Conservation (phyloP, 2,329 filamentous ascomycete species). For the Pestalotiopsis sp. region DNA sequence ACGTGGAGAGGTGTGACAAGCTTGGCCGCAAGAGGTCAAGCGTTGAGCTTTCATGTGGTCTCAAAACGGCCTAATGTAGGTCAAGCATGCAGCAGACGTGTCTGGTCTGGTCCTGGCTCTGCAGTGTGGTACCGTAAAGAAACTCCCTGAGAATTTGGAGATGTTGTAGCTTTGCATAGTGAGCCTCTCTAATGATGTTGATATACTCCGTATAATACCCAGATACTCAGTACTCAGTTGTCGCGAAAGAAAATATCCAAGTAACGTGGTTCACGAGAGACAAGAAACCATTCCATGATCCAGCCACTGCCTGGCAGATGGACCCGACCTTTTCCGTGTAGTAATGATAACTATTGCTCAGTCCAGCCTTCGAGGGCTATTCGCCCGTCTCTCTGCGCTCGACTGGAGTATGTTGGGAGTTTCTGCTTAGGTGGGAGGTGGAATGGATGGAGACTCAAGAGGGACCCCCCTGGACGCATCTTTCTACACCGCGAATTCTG, state of each 20-base stretch:
- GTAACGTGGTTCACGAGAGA: background rate
- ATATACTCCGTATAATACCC: no score
- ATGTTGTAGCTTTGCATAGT: no score
- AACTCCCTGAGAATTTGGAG: no score
- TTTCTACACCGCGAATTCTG: background rate
- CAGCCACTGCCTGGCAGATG: background rate
- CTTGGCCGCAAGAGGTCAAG: conserved; percentile 1
- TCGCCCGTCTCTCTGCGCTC: background rate
- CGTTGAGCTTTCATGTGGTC: background rate
- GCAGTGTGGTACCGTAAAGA: no score
- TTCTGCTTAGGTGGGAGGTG: background rate
- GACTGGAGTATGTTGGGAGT: background rate
- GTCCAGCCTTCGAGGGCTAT: background rate
- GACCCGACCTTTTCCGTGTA: background rate
- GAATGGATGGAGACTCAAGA: background rate
- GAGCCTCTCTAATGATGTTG: no score
- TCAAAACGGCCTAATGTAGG: background rate
- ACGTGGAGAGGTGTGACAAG: conserved; percentile 8
- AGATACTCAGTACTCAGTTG: no score
- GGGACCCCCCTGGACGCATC: background rate
- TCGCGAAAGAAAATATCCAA: no score
- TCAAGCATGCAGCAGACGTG: background rate
- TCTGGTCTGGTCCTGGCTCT: background rate
- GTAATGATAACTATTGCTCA: background rate
- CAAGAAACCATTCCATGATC: background rate